Evolutionary conservation across 202 grass and related monocot species (phyloP).

Genomic region (Panicum hallii): DNA sequence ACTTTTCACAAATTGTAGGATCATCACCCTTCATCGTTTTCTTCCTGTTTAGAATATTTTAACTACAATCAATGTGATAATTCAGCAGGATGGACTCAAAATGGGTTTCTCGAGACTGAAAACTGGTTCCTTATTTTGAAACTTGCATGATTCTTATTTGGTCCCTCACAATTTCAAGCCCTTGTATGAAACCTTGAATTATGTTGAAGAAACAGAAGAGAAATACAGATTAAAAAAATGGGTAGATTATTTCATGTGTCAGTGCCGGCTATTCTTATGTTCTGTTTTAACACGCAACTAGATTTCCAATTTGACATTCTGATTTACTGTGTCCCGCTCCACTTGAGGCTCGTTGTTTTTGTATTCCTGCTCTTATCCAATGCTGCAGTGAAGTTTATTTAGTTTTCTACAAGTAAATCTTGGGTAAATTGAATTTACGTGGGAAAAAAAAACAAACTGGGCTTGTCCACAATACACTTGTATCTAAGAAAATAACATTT

Average conservation of each 20-base stretch:
- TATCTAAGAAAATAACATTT: neutral
- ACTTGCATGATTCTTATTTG: neutral
- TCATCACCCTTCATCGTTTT: slow-evolving; percentile 6
- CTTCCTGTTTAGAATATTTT: slow-evolving; percentile 25
- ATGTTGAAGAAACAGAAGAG: neutral
- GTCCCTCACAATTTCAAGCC: neutral
- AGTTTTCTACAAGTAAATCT: neutral
- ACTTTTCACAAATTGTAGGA: neutral
- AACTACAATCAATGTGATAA: slow-evolving; percentile 14
- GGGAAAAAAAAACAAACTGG: neutral
- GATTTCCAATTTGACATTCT: neutral
- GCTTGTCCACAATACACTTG: neutral
- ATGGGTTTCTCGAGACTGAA: slow-evolving; percentile 4
- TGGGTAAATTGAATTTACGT: neutral
- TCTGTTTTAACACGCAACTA: neutral
- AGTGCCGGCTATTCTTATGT: neutral
- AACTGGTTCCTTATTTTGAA: neutral
- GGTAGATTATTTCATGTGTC: slow-evolving; percentile 1
- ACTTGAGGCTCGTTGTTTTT: neutral
- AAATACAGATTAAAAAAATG: neutral
- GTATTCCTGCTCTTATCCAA: neutral
- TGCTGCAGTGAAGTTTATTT: slow-evolving; percentile 10
- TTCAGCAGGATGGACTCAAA: neutral
- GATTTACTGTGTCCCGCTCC: neutral
- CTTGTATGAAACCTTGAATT: slow-evolving; percentile 4